These are phyloP conservation scores for Termitomyces bulborhizus DNA, from an alignment of 768 basidiomycete genomes.

Conservation along the genomic window DNA sequence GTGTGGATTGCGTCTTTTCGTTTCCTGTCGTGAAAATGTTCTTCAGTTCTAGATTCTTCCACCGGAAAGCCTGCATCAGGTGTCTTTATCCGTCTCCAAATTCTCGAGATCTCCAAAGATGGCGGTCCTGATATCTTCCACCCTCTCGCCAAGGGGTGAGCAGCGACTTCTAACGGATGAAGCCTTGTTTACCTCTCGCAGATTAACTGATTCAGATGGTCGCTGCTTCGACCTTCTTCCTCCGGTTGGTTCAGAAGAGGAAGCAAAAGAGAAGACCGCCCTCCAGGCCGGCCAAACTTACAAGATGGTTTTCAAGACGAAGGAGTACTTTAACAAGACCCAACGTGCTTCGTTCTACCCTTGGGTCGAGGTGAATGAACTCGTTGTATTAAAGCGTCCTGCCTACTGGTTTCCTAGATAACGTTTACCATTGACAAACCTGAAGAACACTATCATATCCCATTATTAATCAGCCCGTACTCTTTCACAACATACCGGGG, in stretches of 20 bases:
- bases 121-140: slow-evolving; percentile 40
- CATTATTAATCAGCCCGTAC: slow-evolving; percentile 86
- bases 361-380: slow-evolving; percentile 63
- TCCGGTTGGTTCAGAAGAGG: slow-evolving; percentile 38
- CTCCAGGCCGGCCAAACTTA: slow-evolving; percentile 59
- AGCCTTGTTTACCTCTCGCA: slow-evolving; percentile 23
- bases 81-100: slow-evolving; percentile 59
- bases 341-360: slow-evolving; percentile 79
- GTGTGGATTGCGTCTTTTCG: not conserved
- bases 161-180: not conserved
- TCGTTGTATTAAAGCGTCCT: not conserved
- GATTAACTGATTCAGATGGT: slow-evolving; percentile 75
- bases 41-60: slow-evolving; percentile 78
- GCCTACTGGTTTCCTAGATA: slow-evolving; percentile 42
- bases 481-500: slow-evolving; percentile 91
- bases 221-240: slow-evolving; percentile 77
- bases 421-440: slow-evolving; percentile 69
- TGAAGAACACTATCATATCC: slow-evolving; percentile 84
- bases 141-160: slow-evolving; percentile 56
- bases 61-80: slow-evolving; percentile 75
- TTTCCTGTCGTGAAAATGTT: not conserved
- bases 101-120: slow-evolving; percentile 29
- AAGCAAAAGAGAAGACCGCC: slow-evolving; percentile 32
- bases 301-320: slow-evolving; percentile 82
- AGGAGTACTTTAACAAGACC: slow-evolving; percentile 68